phyloP scores from a whole-genome alignment of 768 basidiomycete species.

The Podaxis rugospora region DNA sequence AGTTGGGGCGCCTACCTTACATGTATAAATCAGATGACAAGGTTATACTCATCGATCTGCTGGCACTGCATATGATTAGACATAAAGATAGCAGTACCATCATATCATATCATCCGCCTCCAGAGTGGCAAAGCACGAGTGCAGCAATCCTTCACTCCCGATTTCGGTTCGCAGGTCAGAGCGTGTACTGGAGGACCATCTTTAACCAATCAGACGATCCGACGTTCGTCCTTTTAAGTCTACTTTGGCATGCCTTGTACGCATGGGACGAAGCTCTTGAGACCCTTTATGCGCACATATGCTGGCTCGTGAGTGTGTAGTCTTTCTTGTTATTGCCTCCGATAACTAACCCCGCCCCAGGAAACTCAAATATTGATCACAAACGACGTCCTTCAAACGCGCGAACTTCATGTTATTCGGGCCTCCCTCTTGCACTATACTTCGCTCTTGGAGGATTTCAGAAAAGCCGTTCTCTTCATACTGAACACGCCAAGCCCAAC shows the following conservation, averaged over 20 bases:
- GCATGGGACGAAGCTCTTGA: slow-evolving; percentile 61
- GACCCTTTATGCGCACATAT: slow-evolving; percentile 46
- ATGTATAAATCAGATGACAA: slow-evolving; percentile 19
- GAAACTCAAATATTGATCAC: slow-evolving; percentile 37
- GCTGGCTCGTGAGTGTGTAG: slow-evolving; percentile 33
- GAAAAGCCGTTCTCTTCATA: slow-evolving; percentile 44
- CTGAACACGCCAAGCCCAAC: slow-evolving; percentile 43
- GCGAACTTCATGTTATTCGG: slow-evolving; percentile 47
- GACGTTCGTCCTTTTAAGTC: slow-evolving; percentile 49
- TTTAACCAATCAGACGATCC: slow-evolving; percentile 42
- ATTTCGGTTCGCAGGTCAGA: slow-evolving; percentile 27
- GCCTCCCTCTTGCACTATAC: slow-evolving; percentile 52
- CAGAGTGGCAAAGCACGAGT: slow-evolving; percentile 28
- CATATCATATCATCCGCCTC: slow-evolving; percentile 40
- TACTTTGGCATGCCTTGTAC: slow-evolving; percentile 58
- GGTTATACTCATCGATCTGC: slow-evolving; percentile 35
- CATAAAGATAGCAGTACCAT: slow-evolving; percentile 35
- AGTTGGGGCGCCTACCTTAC: not conserved
- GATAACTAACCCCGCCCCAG: slow-evolving; percentile 18
- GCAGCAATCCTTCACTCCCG: slow-evolving; percentile 36
- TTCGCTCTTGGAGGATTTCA: slow-evolving; percentile 47
- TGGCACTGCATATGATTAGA: slow-evolving; percentile 40
- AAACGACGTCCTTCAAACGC: slow-evolving; percentile 36
- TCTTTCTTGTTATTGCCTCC: not conserved
- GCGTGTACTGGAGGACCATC: slow-evolving; percentile 44